Percentiles rank a stretch among this genome's conserved stretches.
Evolutionary conservation across 148 eudicot species (phyloP).

Genomic region (Nepenthes mirabilis): DNA sequence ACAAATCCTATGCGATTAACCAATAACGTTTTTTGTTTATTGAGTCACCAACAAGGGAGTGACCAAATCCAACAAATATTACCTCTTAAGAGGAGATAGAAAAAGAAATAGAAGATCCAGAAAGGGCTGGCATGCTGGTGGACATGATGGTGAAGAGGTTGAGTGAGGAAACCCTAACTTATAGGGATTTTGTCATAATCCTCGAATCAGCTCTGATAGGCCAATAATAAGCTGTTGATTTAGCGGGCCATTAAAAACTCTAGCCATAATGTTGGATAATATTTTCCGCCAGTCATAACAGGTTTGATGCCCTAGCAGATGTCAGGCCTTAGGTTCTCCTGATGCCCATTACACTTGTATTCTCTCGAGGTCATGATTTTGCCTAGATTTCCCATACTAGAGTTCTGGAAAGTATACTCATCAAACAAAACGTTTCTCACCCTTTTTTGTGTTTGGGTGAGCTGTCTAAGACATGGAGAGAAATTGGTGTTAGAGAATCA

Average conservation of each 20-base stretch:
- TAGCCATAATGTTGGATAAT: neutral
- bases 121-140: neutral
- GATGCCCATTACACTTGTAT: conserved; percentile 23
- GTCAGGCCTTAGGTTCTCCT: conserved; percentile 16
- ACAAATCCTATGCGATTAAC: too few species aligned
- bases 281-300: neutral
- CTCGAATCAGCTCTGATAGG: conserved; percentile 5
- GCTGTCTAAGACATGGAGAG: conserved; percentile 33
- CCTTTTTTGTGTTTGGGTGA: conserved; percentile 30
- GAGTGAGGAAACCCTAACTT: neutral
- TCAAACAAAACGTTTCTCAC: conserved; percentile 8
- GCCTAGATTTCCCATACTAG: conserved; percentile 18
- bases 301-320: conserved; percentile 9
- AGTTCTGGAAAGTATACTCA: conserved; percentile 12
- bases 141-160: neutral
- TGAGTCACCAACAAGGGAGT: too few species aligned
- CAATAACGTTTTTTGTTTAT: too few species aligned
- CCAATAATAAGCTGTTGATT: conserved; percentile 16
- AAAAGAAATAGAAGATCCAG: too few species aligned
- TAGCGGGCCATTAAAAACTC: conserved; percentile 1
- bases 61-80: too few species aligned
- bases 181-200: neutral
- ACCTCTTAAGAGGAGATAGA: too few species aligned
- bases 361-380: conserved; percentile 24
- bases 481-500: conserved; percentile 27